Conservation (phyloP, 805 yeast genomes). For the Kodamaea kaohsiungensis region DNA sequence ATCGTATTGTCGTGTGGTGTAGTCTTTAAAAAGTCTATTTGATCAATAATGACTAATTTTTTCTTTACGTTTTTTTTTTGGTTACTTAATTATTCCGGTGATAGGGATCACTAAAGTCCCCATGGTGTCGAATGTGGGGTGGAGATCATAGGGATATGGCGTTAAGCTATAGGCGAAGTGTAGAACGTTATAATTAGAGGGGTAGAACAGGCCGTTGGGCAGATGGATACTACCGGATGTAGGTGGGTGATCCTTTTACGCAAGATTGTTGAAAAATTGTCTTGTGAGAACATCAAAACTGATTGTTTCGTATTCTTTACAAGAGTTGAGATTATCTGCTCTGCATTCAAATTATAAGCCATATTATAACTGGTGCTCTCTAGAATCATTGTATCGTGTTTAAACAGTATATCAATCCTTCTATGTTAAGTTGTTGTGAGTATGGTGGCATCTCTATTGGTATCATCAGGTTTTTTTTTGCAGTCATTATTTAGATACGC, state of each 20-base stretch:
- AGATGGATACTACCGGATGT: not conserved
- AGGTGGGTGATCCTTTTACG: not conserved
- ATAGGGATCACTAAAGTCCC: not conserved
- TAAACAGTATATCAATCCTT: too few relatives aligned
- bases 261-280: not conserved
- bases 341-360: not conserved
- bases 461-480: too few relatives aligned
- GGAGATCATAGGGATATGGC: not conserved
- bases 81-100: not conserved
- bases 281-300: not conserved
- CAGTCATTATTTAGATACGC: too few relatives aligned
- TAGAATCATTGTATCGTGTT: too few relatives aligned
- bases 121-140: not conserved
- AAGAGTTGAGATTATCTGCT: not conserved
- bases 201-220: not conserved
- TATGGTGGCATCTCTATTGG: too few relatives aligned
- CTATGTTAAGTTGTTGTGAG: too few relatives aligned
- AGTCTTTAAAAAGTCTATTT: not conserved
- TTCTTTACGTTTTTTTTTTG: not conserved
- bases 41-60: not conserved
- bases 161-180: not conserved
- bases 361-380: too few relatives aligned
- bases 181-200: not conserved
- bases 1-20: conserved; percentile 2
- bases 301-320: not conserved